Base-by-base conservation (phyloP, 139 green algal genomes). In the Pycnococcus provasolii region DNA sequence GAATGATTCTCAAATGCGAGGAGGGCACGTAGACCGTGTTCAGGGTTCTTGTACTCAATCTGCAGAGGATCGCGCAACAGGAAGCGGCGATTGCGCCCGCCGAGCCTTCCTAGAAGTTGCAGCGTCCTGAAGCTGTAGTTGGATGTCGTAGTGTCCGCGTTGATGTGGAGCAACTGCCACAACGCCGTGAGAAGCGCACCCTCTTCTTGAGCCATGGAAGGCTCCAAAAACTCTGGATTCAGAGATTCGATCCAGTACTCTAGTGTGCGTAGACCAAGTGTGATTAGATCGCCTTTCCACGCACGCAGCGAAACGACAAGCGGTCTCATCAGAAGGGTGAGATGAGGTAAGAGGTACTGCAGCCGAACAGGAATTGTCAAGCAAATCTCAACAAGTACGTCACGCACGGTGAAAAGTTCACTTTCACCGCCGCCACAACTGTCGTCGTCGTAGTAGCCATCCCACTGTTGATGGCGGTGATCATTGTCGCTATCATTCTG, bases 151-250 rank as follows among this genome's bases (percentile, higher is more conserved):
- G 79, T 84, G 45, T 68, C 67, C 5, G 87, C 91, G 60, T 82
- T 82, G 37, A 26, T 26, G 26, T 26, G 26, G 26, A 98, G 82
- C 76, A 94, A 85, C 5, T 64, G 71, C 88, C 87, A 95, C 45
- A 98, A 80, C 0, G 87, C 83, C 15, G 77, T 53, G 78, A 96
- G 88, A 2, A 98, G 74, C 8, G 87, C 76, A 1, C 71, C 46
- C 39, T 88, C 77, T 8, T 95, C 83, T 4, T 80, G 66, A 45
- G 79, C 74, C 82, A 97, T 92, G 26, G 79, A 84, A 1, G 79
- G 80, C 76, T 97, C 91, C 47, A 97, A 78, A 73, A 95, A 96
- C 69, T 96, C 90, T 1, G 90, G 90, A 76, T 93, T 96, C 4
- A 96, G 81, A 9, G 72, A 86, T 69, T 97, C 91, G 13, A 95